A percentile compares a stretch with the other conserved stretches of the same genome.
Conservation (phyloP, 2,329 filamentous ascomycete species). For the Coniochaeta pulveracea region DNA sequence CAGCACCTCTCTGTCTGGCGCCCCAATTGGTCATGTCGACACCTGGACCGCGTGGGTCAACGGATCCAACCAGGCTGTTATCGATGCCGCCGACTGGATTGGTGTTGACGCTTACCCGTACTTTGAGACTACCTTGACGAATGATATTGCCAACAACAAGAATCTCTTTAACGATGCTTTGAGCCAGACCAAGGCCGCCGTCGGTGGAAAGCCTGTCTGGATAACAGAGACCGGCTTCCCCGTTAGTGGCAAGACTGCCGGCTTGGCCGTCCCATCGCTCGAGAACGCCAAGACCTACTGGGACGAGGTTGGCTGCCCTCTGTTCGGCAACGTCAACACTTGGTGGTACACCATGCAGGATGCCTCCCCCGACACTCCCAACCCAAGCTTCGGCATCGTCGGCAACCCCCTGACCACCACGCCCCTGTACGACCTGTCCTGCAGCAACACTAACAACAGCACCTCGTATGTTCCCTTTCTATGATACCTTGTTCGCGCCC, state of each 20-base stretch:
- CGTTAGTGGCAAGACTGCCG: constrained; percentile 52
- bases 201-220: constrained; percentile 64
- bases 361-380: constrained; percentile 42
- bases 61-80: constrained; percentile 56
- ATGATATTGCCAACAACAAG: constrained; percentile 53
- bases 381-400: constrained; percentile 61
- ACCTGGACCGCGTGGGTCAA: constrained; percentile 79
- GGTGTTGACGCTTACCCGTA: constrained; percentile 82
- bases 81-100: constrained; percentile 63
- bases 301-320: constrained; percentile 63
- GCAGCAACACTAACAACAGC: constrained; percentile 28
- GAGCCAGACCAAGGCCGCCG: constrained; percentile 43
- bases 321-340: constrained; percentile 52
- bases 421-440: constrained; percentile 54
- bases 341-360: constrained; percentile 77
- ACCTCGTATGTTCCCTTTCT: constrained; percentile 9
- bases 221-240: constrained; percentile 87
- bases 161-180: constrained; percentile 59
- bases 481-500: background rate
- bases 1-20: constrained; percentile 45
- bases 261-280: constrained; percentile 49
- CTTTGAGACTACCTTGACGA: constrained; percentile 60
- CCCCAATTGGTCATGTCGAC: constrained; percentile 72
- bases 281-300: constrained; percentile 72
- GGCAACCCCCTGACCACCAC: constrained; percentile 38